These are phyloP conservation scores for Pyrenula massariospora DNA, from an alignment of 495 filamentous ascomycete species.

Conservation along the genomic window DNA sequence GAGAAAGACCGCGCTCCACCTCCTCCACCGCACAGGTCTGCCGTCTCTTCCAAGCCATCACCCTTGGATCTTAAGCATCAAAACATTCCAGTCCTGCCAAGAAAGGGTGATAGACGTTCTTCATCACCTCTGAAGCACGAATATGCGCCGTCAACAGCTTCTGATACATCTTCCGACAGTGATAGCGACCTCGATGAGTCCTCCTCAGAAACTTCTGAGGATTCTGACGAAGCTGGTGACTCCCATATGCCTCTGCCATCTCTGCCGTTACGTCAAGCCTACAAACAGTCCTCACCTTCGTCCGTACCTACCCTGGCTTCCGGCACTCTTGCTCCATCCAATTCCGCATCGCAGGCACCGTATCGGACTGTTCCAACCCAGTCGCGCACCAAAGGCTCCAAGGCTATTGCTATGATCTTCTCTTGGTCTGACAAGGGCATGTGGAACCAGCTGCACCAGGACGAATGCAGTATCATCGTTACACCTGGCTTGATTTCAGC, in stretches of 20 bases:
- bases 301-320: slow-evolving; percentile 32
- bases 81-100: slow-evolving; percentile 37
- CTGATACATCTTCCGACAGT: slow-evolving; percentile 35
- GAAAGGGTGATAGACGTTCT: slow-evolving; percentile 37
- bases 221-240: slow-evolving; percentile 45
- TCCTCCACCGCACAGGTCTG: slow-evolving; percentile 29
- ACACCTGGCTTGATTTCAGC: slow-evolving; percentile 81
- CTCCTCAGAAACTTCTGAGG: slow-evolving; percentile 29
- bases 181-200: neutral
- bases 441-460: slow-evolving; percentile 69
- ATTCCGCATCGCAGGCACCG: slow-evolving; percentile 62
- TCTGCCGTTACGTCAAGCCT: slow-evolving; percentile 12
- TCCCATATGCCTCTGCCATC: slow-evolving; percentile 27
- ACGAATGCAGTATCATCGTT: slow-evolving; percentile 68
- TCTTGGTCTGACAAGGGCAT: slow-evolving; percentile 71
- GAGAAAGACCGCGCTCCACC: slow-evolving; percentile 11
- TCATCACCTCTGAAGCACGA: slow-evolving; percentile 97
- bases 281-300: slow-evolving; percentile 19
- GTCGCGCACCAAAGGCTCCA: slow-evolving; percentile 36
- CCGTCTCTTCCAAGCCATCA: slow-evolving; percentile 15
- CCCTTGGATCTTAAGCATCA: slow-evolving; percentile 35
- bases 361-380: slow-evolving; percentile 43
- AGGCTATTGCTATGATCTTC: slow-evolving; percentile 66
- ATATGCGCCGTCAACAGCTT: slow-evolving; percentile 83
- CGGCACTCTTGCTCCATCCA: slow-evolving; percentile 56